Evolutionary conservation across 345 rosid species (phyloP).

Genomic region (Moringa oleifera): DNA sequence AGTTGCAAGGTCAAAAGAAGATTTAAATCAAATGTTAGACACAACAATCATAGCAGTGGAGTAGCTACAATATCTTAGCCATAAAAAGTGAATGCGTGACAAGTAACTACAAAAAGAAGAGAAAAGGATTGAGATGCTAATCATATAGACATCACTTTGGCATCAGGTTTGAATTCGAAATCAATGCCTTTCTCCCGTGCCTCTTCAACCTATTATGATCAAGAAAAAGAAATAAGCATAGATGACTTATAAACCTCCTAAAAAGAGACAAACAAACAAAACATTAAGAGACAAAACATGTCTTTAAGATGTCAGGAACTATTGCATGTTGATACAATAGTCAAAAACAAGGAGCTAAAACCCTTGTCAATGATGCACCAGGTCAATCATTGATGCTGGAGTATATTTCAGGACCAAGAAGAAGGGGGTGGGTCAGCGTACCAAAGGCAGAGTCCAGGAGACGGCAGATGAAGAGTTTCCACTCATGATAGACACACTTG

Average conservation of each 20-base stretch:
- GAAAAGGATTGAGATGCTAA: constrained; percentile 5
- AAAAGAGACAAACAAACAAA: constrained; percentile 5
- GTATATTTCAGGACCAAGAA: background rate
- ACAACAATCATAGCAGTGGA: constrained; percentile 5
- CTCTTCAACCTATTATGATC: constrained; percentile 67
- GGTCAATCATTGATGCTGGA: background rate
- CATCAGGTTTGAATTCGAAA: constrained; percentile 72
- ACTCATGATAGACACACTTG: too few relatives aligned
- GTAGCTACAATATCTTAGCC: too few relatives aligned
- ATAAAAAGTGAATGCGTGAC: too few relatives aligned
- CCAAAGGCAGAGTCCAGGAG: too few relatives aligned
- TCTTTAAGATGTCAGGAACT: background rate
- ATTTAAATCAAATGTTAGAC: constrained; percentile 10
- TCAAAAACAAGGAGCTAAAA: background rate
- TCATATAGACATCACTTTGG: constrained; percentile 39
- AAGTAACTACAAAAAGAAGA: constrained; percentile 10
- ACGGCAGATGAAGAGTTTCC: too few relatives aligned
- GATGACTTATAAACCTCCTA: constrained; percentile 2
- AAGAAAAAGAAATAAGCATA: constrained; percentile 11
- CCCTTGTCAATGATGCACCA: background rate
- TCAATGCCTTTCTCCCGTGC: constrained; percentile 79
- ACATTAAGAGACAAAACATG: constrained; percentile 3
- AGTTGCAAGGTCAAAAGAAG: constrained; percentile 13
- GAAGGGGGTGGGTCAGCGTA: background rate
- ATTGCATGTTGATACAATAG: background rate